A percentile compares a stretch with the other conserved stretches of the same genome.
phyloP scores from a whole-genome alignment of 2,329 filamentous ascomycete genomes.

The Pseudogymnoascus verrucosus region DNA sequence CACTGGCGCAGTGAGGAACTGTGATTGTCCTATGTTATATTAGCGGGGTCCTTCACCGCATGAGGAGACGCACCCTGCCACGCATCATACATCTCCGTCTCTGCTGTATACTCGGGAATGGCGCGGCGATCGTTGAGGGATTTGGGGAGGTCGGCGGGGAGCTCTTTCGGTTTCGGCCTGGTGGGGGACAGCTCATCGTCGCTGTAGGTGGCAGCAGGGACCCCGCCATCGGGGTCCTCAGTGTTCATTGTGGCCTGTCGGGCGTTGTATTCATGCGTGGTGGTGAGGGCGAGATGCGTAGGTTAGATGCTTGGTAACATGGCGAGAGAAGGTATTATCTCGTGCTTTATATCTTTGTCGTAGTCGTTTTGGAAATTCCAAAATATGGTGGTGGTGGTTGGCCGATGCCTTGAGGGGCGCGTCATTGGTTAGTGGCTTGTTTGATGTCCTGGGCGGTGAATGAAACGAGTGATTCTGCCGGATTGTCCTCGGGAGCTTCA shows the following conservation, averaged over 20 bases:
- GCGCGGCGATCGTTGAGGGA: conserved; percentile 81
- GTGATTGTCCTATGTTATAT: conserved; percentile 67
- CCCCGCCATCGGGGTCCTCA: conserved; percentile 40
- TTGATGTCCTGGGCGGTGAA: background rate
- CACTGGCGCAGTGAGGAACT: conserved; percentile 83
- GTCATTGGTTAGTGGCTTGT: background rate
- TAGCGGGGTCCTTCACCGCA: conserved; percentile 15
- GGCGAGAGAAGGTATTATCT: conserved; percentile 4
- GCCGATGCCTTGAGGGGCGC: conserved; percentile 3
- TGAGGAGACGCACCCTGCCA: conserved; percentile 67
- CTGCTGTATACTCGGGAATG: conserved; percentile 57
- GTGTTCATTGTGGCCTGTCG: conserved; percentile 46
- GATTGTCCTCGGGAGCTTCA: background rate
- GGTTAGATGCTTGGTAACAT: conserved; percentile 11
- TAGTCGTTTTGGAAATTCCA: conserved; percentile 2
- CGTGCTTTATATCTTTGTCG: background rate
- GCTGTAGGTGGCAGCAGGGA: conserved; percentile 44
- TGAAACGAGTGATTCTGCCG: background rate
- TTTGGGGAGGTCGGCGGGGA: conserved; percentile 81
- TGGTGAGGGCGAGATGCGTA: conserved; percentile 33
- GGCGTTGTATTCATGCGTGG: conserved; percentile 14
- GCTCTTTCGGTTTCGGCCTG: conserved; percentile 36
- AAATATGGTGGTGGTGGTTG: conserved; percentile 2
- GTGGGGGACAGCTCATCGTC: conserved; percentile 35
- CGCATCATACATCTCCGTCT: conserved; percentile 97